Evolutionary conservation across 768 basidiomycete genomes (phyloP).

Genomic region (Phlegmacium glaucopus): DNA sequence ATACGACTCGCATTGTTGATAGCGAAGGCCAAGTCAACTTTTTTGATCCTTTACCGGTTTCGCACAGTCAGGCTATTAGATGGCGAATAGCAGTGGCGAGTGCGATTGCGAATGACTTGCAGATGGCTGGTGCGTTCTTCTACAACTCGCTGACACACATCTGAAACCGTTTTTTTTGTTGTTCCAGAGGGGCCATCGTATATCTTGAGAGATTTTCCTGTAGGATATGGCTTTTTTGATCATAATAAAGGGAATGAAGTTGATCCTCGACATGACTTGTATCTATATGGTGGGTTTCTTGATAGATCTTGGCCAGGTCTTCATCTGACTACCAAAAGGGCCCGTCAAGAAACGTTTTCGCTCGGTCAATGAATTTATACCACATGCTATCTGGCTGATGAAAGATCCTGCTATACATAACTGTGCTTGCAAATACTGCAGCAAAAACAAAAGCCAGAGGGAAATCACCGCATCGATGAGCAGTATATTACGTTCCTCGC

Average conservation of each 20-base stretch:
- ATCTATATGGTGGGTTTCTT: conserved; percentile 59
- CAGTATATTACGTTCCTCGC: conserved; percentile 21
- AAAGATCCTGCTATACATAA: conserved; percentile 43
- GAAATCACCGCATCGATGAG: conserved; percentile 63
- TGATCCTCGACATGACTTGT: conserved; percentile 64
- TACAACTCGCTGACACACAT: background rate
- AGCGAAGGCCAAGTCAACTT: conserved; percentile 67
- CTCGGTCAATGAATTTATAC: conserved; percentile 81
- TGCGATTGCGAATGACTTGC: conserved; percentile 39
- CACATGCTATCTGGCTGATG: conserved; percentile 80
- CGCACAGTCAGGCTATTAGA: conserved; percentile 48
- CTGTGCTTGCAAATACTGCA: conserved; percentile 78
- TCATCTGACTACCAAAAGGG: conserved; percentile 22
- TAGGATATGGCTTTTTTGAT: conserved; percentile 67
- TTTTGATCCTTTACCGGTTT: conserved; percentile 51
- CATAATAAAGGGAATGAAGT: conserved; percentile 63
- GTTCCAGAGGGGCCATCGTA: conserved; percentile 49
- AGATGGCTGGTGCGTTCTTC: conserved; percentile 44
- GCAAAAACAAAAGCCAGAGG: conserved; percentile 62
- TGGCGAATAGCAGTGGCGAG: conserved; percentile 52
- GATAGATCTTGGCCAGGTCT: conserved; percentile 17
- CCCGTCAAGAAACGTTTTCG: conserved; percentile 56
- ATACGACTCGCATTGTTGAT: conserved; percentile 52
- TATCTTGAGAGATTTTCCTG: conserved; percentile 62
- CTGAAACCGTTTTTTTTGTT: conserved; percentile 2